A percentile compares a stretch with the other conserved stretches of the same genome.
phyloP scores from a whole-genome alignment of 2,329 filamentous ascomycete species.

The Hypocrella siamensis region DNA sequence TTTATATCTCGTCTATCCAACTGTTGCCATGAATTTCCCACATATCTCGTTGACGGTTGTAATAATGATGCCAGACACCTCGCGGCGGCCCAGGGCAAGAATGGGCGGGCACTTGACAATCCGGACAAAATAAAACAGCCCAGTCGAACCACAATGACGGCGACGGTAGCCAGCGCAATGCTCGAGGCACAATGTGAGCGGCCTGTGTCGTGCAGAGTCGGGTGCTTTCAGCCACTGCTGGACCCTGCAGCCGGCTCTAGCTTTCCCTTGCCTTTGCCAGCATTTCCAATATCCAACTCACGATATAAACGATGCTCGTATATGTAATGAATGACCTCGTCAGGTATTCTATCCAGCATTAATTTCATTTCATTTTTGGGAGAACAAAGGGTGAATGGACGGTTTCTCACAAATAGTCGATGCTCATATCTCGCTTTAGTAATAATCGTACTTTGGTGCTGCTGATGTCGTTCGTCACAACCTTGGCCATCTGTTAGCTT shows the following conservation, averaged over 20 bases:
- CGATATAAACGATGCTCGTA: slow-evolving; percentile 50
- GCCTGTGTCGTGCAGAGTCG: too few species aligned
- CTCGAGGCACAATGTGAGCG: too few species aligned
- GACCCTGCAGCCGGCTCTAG: slow-evolving; percentile 7
- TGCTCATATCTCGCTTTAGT: slow-evolving; percentile 64
- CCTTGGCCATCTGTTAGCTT: slow-evolving; percentile 3
- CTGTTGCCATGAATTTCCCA: too few species aligned
- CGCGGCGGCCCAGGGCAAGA: too few species aligned
- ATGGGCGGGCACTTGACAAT: too few species aligned
- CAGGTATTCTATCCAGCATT: slow-evolving; percentile 30
- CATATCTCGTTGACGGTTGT: too few species aligned
- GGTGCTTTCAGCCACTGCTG: slow-evolving; percentile 13
- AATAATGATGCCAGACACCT: too few species aligned
- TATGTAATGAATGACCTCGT: slow-evolving; percentile 61
- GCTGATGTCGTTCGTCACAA: slow-evolving; percentile 71
- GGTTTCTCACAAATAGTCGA: slow-evolving; percentile 41
- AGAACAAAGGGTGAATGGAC: neutral
- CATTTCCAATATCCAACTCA: slow-evolving; percentile 21
- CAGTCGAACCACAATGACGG: too few species aligned
- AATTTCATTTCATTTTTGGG: neutral
- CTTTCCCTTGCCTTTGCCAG: slow-evolving; percentile 11
- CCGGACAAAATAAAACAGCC: too few species aligned
- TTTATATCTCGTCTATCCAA: too few species aligned
- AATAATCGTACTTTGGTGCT: slow-evolving; percentile 73
- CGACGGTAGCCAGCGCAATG: too few species aligned